phyloP scores from a whole-genome alignment of 148 eudicot genomes.

The Drosera capensis region DNA sequence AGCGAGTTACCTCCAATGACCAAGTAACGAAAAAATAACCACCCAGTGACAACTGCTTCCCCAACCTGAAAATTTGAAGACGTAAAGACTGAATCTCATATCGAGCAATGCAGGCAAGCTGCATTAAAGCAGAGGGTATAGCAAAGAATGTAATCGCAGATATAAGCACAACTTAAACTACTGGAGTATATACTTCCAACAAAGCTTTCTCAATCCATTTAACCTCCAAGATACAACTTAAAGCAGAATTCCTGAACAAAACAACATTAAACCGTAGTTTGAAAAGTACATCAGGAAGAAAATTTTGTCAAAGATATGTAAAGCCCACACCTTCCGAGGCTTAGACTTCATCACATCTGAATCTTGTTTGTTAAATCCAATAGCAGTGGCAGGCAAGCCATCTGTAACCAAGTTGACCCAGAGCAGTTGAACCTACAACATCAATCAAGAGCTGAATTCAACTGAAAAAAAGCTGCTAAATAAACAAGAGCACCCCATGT shows the following conservation, averaged over 20 bases:
- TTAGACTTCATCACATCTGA: conserved; percentile 97
- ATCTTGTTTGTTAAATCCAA: conserved; percentile 96
- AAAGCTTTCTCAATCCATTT: no score
- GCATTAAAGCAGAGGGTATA: background rate
- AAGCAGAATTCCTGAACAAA: no score
- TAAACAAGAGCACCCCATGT: no score
- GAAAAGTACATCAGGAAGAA: background rate
- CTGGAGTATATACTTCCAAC: background rate
- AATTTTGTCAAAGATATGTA: background rate
- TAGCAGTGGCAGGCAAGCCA: conserved; percentile 98
- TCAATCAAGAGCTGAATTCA: background rate
- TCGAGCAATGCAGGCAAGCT: conserved; percentile 2
- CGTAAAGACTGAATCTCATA: conserved; percentile 1
- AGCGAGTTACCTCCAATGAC: conserved; percentile 83
- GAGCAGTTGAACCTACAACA: conserved; percentile 77
- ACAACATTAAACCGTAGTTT: background rate
- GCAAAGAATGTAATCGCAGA: no score
- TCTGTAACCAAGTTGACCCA: conserved; percentile 99
- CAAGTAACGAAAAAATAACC: conserved; percentile 93
- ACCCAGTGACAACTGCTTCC: conserved; percentile 93
- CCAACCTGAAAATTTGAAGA: conserved; percentile 40
- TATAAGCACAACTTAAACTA: no score
- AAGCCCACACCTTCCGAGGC: conserved; percentile 73
- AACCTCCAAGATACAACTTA: no score
- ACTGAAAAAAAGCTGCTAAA: no score